A percentile compares a stretch with the other conserved stretches of the same genome.
Conservation (phyloP, 1,139 yeast species). For the Hanseniaspora gamundiae region DNA sequence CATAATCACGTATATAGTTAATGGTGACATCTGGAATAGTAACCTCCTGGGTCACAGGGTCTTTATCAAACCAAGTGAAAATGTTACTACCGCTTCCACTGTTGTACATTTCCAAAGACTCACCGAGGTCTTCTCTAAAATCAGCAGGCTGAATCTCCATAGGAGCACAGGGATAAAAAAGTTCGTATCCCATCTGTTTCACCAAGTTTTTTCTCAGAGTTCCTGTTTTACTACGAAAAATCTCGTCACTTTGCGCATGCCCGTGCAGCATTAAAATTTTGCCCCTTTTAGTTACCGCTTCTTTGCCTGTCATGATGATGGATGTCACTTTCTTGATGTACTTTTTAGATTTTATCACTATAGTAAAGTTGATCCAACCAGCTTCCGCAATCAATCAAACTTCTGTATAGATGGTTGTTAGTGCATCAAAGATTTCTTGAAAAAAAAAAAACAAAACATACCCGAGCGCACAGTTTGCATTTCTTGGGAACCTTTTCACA, state of each 20-base stretch:
- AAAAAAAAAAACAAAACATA: too few species aligned
- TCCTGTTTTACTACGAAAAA: conserved; percentile 64
- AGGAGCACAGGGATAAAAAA: conserved; percentile 69
- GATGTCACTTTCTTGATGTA: too few species aligned
- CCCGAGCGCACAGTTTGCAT: too few species aligned
- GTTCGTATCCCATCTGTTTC: conserved; percentile 48
- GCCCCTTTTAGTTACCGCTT: background rate
- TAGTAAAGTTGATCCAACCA: too few species aligned
- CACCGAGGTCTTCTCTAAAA: background rate
- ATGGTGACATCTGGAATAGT: conserved; percentile 16
- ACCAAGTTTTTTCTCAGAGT: conserved; percentile 59
- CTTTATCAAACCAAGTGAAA: conserved; percentile 23
- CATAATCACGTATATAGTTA: conserved; percentile 17
- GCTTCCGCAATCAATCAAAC: too few species aligned
- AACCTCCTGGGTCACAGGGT: conserved; percentile 15
- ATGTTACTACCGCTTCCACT: conserved; percentile 10
- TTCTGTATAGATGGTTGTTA: too few species aligned
- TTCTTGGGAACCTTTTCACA: too few species aligned
- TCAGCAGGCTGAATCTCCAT: conserved; percentile 7
- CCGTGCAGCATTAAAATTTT: conserved; percentile 43
- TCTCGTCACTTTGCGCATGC: conserved; percentile 55
- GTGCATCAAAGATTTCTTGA: too few species aligned
- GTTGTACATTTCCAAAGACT: conserved; percentile 1
- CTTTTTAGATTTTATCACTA: too few species aligned
- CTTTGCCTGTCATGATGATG: background rate